Base-by-base conservation (phyloP, 176 grass and related monocot species). In the Oryza officinalis region DNA sequence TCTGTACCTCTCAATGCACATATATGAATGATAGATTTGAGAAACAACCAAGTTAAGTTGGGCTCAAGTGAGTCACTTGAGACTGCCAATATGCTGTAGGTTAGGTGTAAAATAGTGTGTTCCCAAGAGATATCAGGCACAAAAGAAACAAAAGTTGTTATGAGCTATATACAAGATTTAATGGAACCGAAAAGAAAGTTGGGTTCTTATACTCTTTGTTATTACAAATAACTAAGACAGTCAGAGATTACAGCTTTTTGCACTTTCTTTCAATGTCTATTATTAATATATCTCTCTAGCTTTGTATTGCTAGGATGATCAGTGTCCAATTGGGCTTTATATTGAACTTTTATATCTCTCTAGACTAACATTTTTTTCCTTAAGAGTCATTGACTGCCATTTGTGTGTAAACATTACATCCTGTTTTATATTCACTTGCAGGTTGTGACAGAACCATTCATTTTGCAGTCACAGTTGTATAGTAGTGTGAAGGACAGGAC, bases 401-500 rank as follows among this genome's bases (percentile, higher is more conserved):
- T 63, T 66, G n/a, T 45, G 7, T 30, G 25, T 3, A 10, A 69
- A 69, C 78, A 64, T 59, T 81, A 77, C 13, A 89, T 44, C 23
- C 23, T 74, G 8, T 75, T 83, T 65, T 75, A 5, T 54, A 17
- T 79, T 74, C 22, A 57, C 65, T 49, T 85, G 64, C 81, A 95
- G 93, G 80, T 92, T 85, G 52, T 78, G 18, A 73, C 70, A 4
- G 88, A 69, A 28, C 94, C 94, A 43, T 91, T 97, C 79, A 91
- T 97, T 86, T 76, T 97, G 30, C 87, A 88, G 32, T 97, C 91
- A 3, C 94, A 97, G 11, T 80, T 97, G 38, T 97, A 97, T 74
- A 97, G 94, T 67, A 97, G 91, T 0, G 82, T 97, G 69, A 97
- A 94, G 85, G 89, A 97, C 83, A 91, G 91, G 80, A 97, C 94